Base-by-base conservation (phyloP, 140 eudicot species). In the Senecio squalidus region DNA sequence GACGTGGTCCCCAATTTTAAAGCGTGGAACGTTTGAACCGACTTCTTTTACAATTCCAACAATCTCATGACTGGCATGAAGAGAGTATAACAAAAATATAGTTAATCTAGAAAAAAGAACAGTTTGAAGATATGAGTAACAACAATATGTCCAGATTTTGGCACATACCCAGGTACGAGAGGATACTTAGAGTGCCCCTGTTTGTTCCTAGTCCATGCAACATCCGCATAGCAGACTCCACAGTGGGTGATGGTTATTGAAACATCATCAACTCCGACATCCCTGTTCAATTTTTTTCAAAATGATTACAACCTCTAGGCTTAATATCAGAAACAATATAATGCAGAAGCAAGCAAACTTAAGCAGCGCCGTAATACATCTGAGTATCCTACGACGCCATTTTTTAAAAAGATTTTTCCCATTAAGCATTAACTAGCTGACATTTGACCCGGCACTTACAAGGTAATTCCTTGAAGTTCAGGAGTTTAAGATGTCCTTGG, bases 151-250 rank as follows among this genome's bases (percentile, higher is more conserved):
- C 15, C 29, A 47, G 28, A 34, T 30, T 0, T 13, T 48, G 43
- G 23, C 31, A 45, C 74, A 59, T 84, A 89, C 97, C 97, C 97
- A 4, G 97, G 97, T 51, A 89, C 97, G 1, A 89, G 51, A 40
- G 97, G 97, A 62, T 89, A 79, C 10, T 79, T 79, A 20, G 85
- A 79, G 62, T 70, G 75, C 6, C 75, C 80, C 11, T 41, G 56
- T 9, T 10, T 23, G 41, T 80, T 89, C 68, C 85, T 80, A 1
- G 93, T 89, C 97, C 97, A 89, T 5, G 25, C 44, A 46, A 89
- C 89, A 80, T 89, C 97, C 34, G 95, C 97, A 62, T 77, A 85
- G 59, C 97, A 89, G 48, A 89, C 79, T 49, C 97, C 97, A 51
- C 97, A 89, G 51, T 82, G 83, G 5, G 78, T 82, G 8, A 79